These are phyloP conservation scores for Fusarium pseudonygamai DNA, from an alignment of 2,329 filamentous ascomycete species.

Conservation along the genomic window DNA sequence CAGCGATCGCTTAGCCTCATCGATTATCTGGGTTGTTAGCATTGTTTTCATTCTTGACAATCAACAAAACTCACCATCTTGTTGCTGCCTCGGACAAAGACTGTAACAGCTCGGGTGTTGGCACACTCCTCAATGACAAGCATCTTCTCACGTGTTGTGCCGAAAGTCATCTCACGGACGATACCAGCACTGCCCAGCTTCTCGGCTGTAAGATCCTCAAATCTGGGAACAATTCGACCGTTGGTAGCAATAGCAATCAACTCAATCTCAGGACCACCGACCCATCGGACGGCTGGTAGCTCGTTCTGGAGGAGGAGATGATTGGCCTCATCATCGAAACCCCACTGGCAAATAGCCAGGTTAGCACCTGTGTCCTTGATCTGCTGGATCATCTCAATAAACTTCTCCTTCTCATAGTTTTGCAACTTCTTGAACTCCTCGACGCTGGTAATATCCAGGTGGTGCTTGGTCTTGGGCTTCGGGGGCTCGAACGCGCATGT, in stretches of 20 bases:
- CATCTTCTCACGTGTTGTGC: constrained; percentile 99
- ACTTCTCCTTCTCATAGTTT: constrained; percentile 94
- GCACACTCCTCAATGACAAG: constrained; percentile 99
- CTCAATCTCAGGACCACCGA: constrained; percentile 97
- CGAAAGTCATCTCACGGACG: constrained; percentile 95
- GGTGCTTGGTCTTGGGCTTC: constrained; percentile 99
- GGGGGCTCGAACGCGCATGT: constrained; percentile 98
- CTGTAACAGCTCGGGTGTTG: constrained; percentile 94
- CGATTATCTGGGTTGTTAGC: constrained; percentile 78
- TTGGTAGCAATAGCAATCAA: constrained; percentile 98
- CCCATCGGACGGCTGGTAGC: constrained; percentile 95
- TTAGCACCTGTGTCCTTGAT: constrained; percentile 98
- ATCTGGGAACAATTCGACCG: constrained; percentile 94
- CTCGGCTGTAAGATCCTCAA: constrained; percentile 89
- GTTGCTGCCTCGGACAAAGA: constrained; percentile 97
- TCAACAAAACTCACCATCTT: constrained; percentile 80
- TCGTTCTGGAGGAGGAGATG: constrained; percentile 96
- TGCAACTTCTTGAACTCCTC: constrained; percentile 99
- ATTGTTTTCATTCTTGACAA: not conserved
- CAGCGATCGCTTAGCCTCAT: constrained; percentile 96
- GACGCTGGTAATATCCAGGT: constrained; percentile 95
- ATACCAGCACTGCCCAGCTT: constrained; percentile 92
- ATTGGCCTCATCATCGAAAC: constrained; percentile 99
- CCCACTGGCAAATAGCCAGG: constrained; percentile 98
- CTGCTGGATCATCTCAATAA: constrained; percentile 97